phyloP scores from a whole-genome alignment of 345 rosid genomes.

The Tarenaya hassleriana region DNA sequence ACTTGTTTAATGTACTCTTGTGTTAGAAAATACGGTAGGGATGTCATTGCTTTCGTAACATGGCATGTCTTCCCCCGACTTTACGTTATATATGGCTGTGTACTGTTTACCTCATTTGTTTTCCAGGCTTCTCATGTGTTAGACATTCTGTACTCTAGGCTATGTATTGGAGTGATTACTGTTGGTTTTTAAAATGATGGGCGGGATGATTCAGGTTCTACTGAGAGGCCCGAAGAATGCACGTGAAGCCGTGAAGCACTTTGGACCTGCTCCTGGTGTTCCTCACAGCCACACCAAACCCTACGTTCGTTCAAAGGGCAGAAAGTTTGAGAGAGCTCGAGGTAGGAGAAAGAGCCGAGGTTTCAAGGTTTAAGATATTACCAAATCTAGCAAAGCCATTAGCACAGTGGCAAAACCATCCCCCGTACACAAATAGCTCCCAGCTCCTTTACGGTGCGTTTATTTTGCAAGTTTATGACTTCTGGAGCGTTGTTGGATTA shows the following conservation, averaged over 20 bases:
- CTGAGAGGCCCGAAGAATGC: constrained; percentile 70
- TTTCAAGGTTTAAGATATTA: constrained; percentile 42
- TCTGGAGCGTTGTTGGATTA: background rate
- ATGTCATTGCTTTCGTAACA: too few relatives aligned
- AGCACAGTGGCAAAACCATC: background rate
- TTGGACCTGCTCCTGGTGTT: constrained; percentile 80
- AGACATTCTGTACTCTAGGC: background rate
- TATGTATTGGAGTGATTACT: background rate
- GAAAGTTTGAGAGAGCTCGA: constrained; percentile 65
- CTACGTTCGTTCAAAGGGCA: constrained; percentile 52
- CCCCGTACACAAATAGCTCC: background rate
- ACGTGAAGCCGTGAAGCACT: constrained; percentile 72
- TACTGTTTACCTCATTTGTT: too few relatives aligned
- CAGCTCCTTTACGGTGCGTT: constrained; percentile 2
- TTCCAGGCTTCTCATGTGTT: too few relatives aligned
- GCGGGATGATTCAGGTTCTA: constrained; percentile 36
- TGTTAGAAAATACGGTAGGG: too few relatives aligned
- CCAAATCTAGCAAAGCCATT: background rate
- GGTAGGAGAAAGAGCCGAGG: constrained; percentile 69
- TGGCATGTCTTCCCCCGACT: too few relatives aligned
- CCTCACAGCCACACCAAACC: constrained; percentile 77
- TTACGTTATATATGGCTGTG: too few relatives aligned
- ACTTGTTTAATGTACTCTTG: too few relatives aligned
- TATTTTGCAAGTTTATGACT: background rate
- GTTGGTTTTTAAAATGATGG: background rate